A percentile compares a stretch with the other conserved stretches of the same genome.
Evolutionary conservation across 2,329 filamentous ascomycete species (phyloP).

Genomic region (Chalaropsis thielavioides): DNA sequence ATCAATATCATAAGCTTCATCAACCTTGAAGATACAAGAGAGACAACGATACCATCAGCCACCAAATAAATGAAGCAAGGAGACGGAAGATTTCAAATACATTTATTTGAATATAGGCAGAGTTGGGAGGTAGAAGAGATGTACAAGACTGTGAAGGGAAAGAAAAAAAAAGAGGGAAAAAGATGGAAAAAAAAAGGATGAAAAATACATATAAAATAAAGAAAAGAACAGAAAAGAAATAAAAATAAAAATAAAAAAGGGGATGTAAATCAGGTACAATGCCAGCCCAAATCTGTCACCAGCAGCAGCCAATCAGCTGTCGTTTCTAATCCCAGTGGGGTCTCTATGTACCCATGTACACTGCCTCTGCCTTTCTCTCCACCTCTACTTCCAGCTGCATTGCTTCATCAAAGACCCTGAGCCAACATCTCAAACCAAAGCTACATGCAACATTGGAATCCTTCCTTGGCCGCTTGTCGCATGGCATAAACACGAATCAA

Average conservation of each 20-base stretch:
- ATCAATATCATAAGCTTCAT: not conserved
- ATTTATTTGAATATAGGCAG: not conserved
- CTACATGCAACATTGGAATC: not conserved
- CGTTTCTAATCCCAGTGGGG: not conserved
- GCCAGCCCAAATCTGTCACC: not conserved
- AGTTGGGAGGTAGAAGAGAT: too few relatives aligned
- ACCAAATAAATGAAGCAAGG: not conserved
- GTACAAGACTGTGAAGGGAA: too few relatives aligned
- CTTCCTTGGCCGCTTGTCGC: not conserved
- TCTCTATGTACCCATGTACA: too few relatives aligned
- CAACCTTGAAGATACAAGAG: not conserved
- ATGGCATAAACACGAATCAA: constrained; percentile 1
- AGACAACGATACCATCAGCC: not conserved
- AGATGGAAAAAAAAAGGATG: not conserved
- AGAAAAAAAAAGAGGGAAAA: not conserved
- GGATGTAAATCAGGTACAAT: not conserved
- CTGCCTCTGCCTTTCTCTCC: too few relatives aligned
- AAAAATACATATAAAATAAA: too few relatives aligned
- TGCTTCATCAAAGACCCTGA: not conserved
- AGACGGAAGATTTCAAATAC: not conserved
- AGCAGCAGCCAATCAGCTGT: not conserved
- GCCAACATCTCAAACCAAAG: not conserved
- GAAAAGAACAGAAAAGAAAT: not conserved
- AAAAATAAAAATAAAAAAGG: not conserved
- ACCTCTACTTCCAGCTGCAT: not conserved